Evolutionary conservation across 805 yeast species (phyloP), one percentile per base, ranked within the genome.

Genomic region (Jamesozyma lodderae): DNA sequence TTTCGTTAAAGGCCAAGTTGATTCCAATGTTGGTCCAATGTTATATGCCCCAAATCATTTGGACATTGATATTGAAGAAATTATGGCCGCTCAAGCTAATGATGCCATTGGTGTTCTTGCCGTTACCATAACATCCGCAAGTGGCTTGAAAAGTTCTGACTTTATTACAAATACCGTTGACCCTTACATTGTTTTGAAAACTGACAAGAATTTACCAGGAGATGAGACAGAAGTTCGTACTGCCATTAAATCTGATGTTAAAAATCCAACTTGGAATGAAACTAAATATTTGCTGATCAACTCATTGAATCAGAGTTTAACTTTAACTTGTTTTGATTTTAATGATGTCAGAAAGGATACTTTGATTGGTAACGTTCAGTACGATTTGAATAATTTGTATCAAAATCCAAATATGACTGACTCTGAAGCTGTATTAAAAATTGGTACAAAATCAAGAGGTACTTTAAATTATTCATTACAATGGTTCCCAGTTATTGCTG

Each of bases 31-130:
- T 51, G 78, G 82, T 31, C 92, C 90, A 31, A 75, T 81, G 78
- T 60, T 83, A 42, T 82, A 82, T 55, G 87, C 88, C 8, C 94
- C 94, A 47, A 83, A 83, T 59, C 78, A 83, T 39, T 60, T 81
- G 30, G 90, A 82, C 53, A 63, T 83, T 43, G 79, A 82, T 50
- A 81, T 82, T 29, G 85, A 79, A 55, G 86, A 79, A 43, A 59
- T 81, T 16, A 67, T 82, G 70, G 75, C 77, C 29, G 72, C 69
- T 31, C 74, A 73, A 51, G 60, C 75, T 5, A 76, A 77, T 40
- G 88, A 80, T 46, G 79, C 87, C 4, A 68, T 69, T 46, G 92
- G 90, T 47, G 77, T 77, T 41, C 63, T 79, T 43, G 80, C 81
- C 2, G 72, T 83, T 11, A 79, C 77, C 23, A 52, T 81, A 33